Evolutionary conservation across 345 rosid species (phyloP).

Genomic region (Cochlearia excelsa): DNA sequence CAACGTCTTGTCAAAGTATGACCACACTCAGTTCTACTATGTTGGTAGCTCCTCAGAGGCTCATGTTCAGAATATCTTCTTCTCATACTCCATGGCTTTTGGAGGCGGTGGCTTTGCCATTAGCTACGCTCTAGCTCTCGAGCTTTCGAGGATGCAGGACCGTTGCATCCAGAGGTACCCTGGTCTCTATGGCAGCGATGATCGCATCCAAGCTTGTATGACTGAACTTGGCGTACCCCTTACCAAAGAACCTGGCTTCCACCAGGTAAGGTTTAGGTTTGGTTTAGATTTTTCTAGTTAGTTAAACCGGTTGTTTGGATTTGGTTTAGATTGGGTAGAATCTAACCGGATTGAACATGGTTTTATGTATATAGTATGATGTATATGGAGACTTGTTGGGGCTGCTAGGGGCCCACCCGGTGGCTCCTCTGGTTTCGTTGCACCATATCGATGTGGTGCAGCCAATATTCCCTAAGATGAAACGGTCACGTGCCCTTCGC

Average conservation of each 20-base stretch:
- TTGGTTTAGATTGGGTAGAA: too few relatives aligned
- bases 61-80: conserved; percentile 71
- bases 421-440: conserved; percentile 65
- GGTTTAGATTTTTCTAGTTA: not conserved
- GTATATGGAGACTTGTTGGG: conserved; percentile 74
- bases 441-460: conserved; percentile 82
- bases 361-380: conserved; percentile 55
- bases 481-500: conserved; percentile 43
- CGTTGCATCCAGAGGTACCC: conserved; percentile 76
- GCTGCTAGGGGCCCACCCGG: conserved; percentile 68
- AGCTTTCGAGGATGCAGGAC: conserved; percentile 70
- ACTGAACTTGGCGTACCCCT: conserved; percentile 79
- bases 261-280: conserved; percentile 50
- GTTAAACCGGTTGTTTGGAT: not conserved
- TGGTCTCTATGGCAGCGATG: conserved; percentile 78
- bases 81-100: conserved; percentile 75
- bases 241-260: conserved; percentile 72
- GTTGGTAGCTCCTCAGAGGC: conserved; percentile 79
- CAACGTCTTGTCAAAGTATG: conserved; percentile 55
- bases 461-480: conserved; percentile 66
- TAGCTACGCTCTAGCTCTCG: conserved; percentile 65
- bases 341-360: too few relatives aligned
- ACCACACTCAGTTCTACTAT: conserved; percentile 63
- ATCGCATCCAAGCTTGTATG: conserved; percentile 84
- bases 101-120: conserved; percentile 91